These are phyloP conservation scores for Leonotis leonurus DNA, from an alignment of 257 asterid species.

Conservation along the genomic window DNA sequence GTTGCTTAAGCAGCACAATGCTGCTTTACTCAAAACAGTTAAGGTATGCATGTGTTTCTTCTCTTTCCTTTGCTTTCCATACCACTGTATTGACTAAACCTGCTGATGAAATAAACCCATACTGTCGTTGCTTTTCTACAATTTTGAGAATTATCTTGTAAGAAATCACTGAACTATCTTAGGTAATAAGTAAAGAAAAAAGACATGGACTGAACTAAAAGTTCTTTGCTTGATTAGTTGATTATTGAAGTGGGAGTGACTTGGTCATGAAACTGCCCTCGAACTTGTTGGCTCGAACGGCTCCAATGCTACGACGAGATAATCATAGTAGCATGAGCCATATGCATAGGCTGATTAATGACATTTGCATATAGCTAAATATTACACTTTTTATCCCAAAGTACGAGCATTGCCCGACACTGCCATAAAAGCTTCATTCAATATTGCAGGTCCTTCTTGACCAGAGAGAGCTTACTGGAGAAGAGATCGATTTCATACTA, in stretches of 20 bases:
- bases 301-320: background rate
- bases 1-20: slow-evolving; percentile 66
- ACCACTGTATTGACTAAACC: background rate
- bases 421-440: background rate
- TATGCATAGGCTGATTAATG: background rate
- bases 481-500: slow-evolving; percentile 62
- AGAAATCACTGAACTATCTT: background rate
- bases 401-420: background rate
- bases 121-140: no score
- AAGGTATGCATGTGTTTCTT: slow-evolving; percentile 42
- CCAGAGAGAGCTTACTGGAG: slow-evolving; percentile 73
- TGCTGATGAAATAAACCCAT: background rate
- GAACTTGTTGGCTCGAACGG: background rate
- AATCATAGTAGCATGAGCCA: background rate
- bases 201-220: background rate
- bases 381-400: no score
- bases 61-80: background rate
- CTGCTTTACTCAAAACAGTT: slow-evolving; percentile 80
- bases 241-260: background rate
- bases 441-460: slow-evolving; percentile 71
- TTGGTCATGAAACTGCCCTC: background rate
- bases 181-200: background rate
- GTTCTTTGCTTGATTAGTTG: background rate
- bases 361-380: background rate
- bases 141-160: background rate